phyloP scores from a whole-genome alignment of 305 asterid species.

The Ilex paraguariensis region DNA sequence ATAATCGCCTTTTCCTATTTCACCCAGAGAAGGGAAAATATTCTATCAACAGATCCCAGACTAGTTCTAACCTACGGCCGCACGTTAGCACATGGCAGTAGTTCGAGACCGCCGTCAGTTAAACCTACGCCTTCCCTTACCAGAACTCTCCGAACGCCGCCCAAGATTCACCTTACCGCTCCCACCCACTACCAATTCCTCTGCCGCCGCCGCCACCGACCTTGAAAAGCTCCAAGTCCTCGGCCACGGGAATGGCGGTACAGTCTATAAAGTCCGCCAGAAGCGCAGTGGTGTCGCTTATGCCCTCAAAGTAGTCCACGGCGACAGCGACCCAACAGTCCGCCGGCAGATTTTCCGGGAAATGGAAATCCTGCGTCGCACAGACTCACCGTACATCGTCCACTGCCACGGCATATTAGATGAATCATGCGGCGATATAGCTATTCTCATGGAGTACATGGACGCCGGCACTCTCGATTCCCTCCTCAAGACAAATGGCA shows the following conservation, averaged over 20 bases:
- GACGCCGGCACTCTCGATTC: slow-evolving; percentile 69
- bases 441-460: slow-evolving; percentile 80
- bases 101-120: slow-evolving; percentile 76
- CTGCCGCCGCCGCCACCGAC: slow-evolving; percentile 38
- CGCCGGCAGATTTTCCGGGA: slow-evolving; percentile 86
- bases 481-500: slow-evolving; percentile 33
- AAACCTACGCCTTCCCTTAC: slow-evolving; percentile 68
- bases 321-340: slow-evolving; percentile 60
- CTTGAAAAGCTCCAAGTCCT: slow-evolving; percentile 77
- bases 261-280: slow-evolving; percentile 84
- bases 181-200: slow-evolving; percentile 28
- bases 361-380: slow-evolving; percentile 69
- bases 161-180: slow-evolving; percentile 62
- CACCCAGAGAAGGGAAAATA: not conserved
- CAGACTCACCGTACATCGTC: slow-evolving; percentile 71
- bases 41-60: no score
- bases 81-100: slow-evolving; percentile 43
- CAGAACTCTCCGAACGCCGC: slow-evolving; percentile 65
- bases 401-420: slow-evolving; percentile 72
- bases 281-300: slow-evolving; percentile 38
- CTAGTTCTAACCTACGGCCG: not conserved
- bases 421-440: slow-evolving; percentile 67
- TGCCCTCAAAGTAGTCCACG: slow-evolving; percentile 76
- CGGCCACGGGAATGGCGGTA: slow-evolving; percentile 92
- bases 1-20: slow-evolving; percentile 6